Percentiles rank a stretch among this genome's conserved stretches.
These are phyloP conservation scores for Chlorella sp. DNA, from an alignment of 139 green algal genomes.

Conservation along the genomic window DNA sequence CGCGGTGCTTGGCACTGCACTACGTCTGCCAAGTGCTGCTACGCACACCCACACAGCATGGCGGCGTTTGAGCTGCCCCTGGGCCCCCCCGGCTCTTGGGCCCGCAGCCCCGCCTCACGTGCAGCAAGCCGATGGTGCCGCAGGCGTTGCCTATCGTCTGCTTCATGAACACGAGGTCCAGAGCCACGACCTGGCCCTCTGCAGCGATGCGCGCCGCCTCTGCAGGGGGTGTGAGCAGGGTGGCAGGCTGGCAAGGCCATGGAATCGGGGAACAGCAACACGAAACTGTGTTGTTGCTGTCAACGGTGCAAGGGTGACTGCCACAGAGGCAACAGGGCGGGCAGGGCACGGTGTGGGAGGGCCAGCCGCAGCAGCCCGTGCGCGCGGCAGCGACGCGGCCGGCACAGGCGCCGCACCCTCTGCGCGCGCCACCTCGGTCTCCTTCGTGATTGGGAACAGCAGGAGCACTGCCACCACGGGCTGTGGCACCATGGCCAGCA, in stretches of 20 bases:
- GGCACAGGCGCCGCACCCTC: constrained; percentile 10
- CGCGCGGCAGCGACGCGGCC: neutral
- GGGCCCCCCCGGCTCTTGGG: no score
- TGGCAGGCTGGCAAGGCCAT: no score
- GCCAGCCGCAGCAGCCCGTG: neutral
- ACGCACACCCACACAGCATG: no score
- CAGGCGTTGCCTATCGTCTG: constrained; percentile 96
- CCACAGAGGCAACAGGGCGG: neutral
- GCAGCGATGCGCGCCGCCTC: neutral
- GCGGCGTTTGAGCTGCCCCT: no score
- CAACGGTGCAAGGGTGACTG: no score
- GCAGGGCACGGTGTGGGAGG: neutral
- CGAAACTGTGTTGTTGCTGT: no score
- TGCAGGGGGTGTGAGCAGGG: no score
- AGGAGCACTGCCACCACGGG: constrained; percentile 84
- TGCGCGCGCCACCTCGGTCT: constrained; percentile 61
- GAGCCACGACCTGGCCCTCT: constrained; percentile 33
- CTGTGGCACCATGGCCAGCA: constrained; percentile 86
- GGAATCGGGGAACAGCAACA: neutral
- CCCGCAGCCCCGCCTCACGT: no score
- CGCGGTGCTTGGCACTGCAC: no score
- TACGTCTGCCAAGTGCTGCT: no score
- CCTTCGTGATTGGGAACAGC: constrained; percentile 83
- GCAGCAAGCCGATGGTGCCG: constrained; percentile 92
- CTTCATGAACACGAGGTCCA: constrained; percentile 86